Evolutionary conservation across 2,329 filamentous ascomycete genomes (phyloP).

Genomic region (Colletotrichum sublineola): DNA sequence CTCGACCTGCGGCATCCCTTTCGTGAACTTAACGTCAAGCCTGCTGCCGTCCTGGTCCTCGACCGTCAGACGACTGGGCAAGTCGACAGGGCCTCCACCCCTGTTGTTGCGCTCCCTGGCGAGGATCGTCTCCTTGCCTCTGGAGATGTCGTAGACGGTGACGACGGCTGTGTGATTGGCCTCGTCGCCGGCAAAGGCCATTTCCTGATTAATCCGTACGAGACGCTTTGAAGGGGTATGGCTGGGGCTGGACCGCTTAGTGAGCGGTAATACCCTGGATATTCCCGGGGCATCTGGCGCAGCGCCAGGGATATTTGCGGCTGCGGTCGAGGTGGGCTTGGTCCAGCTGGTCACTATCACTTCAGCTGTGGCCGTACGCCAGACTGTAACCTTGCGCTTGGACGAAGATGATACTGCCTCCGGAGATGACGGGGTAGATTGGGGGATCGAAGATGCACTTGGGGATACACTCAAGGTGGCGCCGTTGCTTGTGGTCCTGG

Average conservation of each 20-base stretch:
- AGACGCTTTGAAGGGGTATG: not conserved
- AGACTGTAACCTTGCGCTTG: not conserved
- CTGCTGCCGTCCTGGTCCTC: not conserved
- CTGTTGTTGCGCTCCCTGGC: slow-evolving; percentile 46
- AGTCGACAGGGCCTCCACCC: slow-evolving; percentile 44
- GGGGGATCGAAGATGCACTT: no score
- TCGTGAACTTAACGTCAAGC: not conserved
- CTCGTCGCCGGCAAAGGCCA: not conserved
- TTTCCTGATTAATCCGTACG: slow-evolving; percentile 10
- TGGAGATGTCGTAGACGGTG: slow-evolving; percentile 3
- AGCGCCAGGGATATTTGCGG: not conserved
- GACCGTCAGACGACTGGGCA: slow-evolving; percentile 2
- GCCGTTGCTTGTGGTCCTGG: not conserved
- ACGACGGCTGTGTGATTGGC: slow-evolving; percentile 12
- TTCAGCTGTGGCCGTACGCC: not conserved
- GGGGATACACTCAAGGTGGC: not conserved
- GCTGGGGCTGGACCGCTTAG: not conserved
- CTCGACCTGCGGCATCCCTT: not conserved
- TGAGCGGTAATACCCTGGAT: not conserved
- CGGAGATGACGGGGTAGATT: no score
- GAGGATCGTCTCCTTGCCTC: not conserved
- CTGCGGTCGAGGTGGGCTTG: not conserved
- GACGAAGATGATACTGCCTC: not conserved
- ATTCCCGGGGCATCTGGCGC: not conserved
- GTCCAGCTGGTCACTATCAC: not conserved